These are phyloP conservation scores for Trypanosoma theileri DNA, from an alignment of 208 protist species.

Conservation along the genomic window DNA sequence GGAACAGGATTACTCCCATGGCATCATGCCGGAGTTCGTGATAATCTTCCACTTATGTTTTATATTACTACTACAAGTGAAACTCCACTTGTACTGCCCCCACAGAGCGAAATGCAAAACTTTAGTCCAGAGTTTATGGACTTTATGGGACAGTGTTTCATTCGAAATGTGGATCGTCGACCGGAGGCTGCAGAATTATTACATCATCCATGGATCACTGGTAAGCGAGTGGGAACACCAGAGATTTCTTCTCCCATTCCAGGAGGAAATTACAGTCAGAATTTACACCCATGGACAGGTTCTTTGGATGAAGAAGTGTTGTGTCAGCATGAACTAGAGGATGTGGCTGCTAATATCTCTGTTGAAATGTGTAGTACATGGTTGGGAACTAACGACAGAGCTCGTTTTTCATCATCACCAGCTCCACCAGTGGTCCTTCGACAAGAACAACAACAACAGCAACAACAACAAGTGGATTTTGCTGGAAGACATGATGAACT, in stretches of 20 bases:
- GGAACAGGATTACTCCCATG: slow-evolving; percentile 78
- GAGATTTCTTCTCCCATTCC: slow-evolving; percentile 7
- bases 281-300: not conserved
- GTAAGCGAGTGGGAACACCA: slow-evolving; percentile 20
- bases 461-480: not conserved
- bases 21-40: slow-evolving; percentile 80
- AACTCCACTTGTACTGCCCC: slow-evolving; percentile 64
- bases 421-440: not conserved
- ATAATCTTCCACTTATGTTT: slow-evolving; percentile 87
- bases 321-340: slow-evolving; percentile 77
- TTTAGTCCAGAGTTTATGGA: slow-evolving; percentile 81
- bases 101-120: slow-evolving; percentile 43
- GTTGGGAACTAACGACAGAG: slow-evolving; percentile 25
- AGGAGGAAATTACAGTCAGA: not conserved
- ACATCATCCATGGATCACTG: slow-evolving; percentile 81
- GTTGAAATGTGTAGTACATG: slow-evolving; percentile 65
- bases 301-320: slow-evolving; percentile 48
- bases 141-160: slow-evolving; percentile 88
- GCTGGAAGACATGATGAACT: slow-evolving; percentile 9
- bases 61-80: slow-evolving; percentile 86
- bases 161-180: slow-evolving; percentile 56
- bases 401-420: not conserved
- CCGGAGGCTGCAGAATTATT: slow-evolving; percentile 77
- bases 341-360: slow-evolving; percentile 64
- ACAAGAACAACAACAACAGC: slow-evolving; percentile 2